These are phyloP conservation scores for Stygiomarasmius scandens DNA, from an alignment of 1,284 basidiomycete genomes.

Conservation along the genomic window DNA sequence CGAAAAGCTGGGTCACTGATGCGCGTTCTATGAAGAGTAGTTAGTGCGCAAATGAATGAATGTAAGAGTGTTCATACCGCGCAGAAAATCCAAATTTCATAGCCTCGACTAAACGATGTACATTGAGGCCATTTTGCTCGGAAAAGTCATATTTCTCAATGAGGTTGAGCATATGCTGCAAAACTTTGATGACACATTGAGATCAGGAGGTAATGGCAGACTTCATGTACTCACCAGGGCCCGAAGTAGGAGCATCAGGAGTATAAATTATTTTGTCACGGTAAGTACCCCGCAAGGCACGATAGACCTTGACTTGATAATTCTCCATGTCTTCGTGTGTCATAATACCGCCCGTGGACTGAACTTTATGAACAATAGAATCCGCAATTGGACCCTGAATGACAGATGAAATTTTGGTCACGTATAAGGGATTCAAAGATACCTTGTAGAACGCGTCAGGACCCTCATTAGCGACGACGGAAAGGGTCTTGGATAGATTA, in stretches of 20 bases:
- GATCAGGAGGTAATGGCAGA: background rate
- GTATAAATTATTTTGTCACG: conserved; percentile 82
- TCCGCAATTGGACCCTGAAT: conserved; percentile 74
- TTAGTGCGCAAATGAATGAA: background rate
- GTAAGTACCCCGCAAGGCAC: conserved; percentile 79
- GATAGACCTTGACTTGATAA: conserved; percentile 74
- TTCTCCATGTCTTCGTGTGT: conserved; percentile 68
- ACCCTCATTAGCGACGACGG: conserved; percentile 67
- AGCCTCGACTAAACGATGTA: conserved; percentile 76
- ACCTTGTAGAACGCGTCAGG: conserved; percentile 78
- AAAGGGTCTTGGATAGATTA: conserved; percentile 72
- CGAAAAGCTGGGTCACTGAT: conserved; percentile 77
- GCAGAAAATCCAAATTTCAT: conserved; percentile 84
- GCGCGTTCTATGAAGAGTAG: conserved; percentile 49
- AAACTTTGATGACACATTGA: conserved; percentile 35
- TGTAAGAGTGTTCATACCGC: conserved; percentile 43
- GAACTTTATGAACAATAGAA: conserved; percentile 69
- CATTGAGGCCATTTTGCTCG: conserved; percentile 55
- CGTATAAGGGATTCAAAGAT: conserved; percentile 24
- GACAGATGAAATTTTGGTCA: conserved; percentile 13
- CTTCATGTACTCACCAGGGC: conserved; percentile 48
- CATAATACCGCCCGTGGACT: conserved; percentile 77
- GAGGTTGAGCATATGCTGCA: conserved; percentile 82
- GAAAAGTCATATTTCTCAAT: conserved; percentile 67
- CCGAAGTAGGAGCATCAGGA: conserved; percentile 81